phyloP scores from a whole-genome alignment of 306 rosid species.

The Casuarina cunninghamiana region DNA sequence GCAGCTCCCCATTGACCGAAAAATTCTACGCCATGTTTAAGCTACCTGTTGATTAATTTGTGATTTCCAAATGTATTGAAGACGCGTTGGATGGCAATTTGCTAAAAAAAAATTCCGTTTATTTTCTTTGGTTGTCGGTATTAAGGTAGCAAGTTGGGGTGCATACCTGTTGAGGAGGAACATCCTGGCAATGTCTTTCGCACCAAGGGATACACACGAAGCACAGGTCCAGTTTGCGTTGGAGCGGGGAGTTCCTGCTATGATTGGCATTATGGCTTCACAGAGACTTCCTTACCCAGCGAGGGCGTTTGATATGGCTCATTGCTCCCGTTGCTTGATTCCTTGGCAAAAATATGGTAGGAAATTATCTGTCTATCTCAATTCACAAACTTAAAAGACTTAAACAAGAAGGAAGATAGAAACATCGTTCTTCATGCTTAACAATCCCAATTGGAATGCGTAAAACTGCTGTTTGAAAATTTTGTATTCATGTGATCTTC shows the following conservation, averaged over 20 bases:
- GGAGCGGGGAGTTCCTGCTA: constrained; percentile 98
- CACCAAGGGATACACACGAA: constrained; percentile 97
- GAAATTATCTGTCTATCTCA: not conserved
- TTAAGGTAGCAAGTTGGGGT: constrained; percentile 98
- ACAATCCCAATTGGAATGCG: not conserved
- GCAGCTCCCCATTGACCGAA: not conserved
- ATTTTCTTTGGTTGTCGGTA: not conserved
- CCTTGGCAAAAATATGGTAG: constrained; percentile 75
- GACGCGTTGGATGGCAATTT: not conserved
- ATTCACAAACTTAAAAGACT: not conserved
- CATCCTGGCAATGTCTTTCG: constrained; percentile 84
- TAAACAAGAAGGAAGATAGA: not conserved
- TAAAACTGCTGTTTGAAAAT: not conserved
- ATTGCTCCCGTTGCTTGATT: constrained; percentile 93
- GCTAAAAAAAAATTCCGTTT: constrained; percentile 16
- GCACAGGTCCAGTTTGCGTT: constrained; percentile 95
- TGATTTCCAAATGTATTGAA: not conserved
- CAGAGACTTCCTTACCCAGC: constrained; percentile 90
- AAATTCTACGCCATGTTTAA: not conserved
- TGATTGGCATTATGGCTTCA: constrained; percentile 89
- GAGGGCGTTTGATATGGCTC: constrained; percentile 97
- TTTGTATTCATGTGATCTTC: not conserved
- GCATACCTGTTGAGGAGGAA: constrained; percentile 82
- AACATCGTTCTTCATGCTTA: not conserved
- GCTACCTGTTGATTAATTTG: not conserved